Evolutionary conservation across 1,139 yeast genomes (phyloP).

Genomic region (Candida neerlandica): DNA sequence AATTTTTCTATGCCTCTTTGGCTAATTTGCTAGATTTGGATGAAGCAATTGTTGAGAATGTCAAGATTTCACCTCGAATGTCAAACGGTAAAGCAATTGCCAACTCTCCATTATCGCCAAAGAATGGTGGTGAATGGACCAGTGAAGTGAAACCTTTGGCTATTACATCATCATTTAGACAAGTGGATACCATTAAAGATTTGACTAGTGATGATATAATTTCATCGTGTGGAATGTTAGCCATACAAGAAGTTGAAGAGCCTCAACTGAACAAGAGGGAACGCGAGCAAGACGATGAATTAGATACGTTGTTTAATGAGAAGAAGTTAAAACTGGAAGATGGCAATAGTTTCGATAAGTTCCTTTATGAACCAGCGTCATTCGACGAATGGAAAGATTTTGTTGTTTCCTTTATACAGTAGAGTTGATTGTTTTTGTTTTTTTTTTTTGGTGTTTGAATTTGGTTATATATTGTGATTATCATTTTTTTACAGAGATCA

Average conservation of each 20-base stretch:
- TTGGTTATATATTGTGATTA: background rate
- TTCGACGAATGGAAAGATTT: constrained; percentile 45
- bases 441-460: no score
- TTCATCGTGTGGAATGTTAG: constrained; percentile 24
- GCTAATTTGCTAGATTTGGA: constrained; percentile 53
- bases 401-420: constrained; percentile 14
- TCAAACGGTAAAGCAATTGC: constrained; percentile 13
- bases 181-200: constrained; percentile 40
- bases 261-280: constrained; percentile 24
- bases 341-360: constrained; percentile 20
- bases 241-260: constrained; percentile 5
- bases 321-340: constrained; percentile 32
- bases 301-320: constrained; percentile 40
- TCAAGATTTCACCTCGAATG: constrained; percentile 13
- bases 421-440: background rate
- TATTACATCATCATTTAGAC: constrained; percentile 49
- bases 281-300: constrained; percentile 35
- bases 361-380: constrained; percentile 36
- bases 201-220: constrained; percentile 33
- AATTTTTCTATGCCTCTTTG: constrained; percentile 53
- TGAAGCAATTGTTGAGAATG: constrained; percentile 34
- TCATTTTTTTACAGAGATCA: background rate
- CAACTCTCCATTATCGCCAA: constrained; percentile 41
- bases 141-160: constrained; percentile 50
- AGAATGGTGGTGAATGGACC: constrained; percentile 38